Evolutionary conservation across 495 filamentous ascomycete species (phyloP), one percentile per base, ranked within the genome.

Genomic region (Cetradonia linearis): DNA sequence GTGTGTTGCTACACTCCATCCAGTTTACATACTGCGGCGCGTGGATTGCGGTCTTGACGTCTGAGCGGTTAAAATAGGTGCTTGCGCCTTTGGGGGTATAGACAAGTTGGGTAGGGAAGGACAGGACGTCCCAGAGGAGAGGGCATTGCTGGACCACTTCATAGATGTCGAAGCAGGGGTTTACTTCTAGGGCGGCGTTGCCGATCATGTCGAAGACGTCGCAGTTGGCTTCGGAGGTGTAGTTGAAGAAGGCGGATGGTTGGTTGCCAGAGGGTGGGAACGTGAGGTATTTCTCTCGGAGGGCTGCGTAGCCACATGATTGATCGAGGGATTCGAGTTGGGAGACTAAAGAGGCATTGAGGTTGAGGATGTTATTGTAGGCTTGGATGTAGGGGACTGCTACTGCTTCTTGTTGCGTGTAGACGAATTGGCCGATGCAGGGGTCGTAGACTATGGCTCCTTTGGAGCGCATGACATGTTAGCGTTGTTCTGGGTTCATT

Each of bases 91-190:
- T 62, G 8, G 77, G 70, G 25, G 62, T 47, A 61, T 76, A 77
- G 54, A 63, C 66, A 5, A 76, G 68, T 1, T 68, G 69, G 16
- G 70, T 72, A 6, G 76, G 76, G 64, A 76, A 74, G 20, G 72
- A 78, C 20, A 81, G 69, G 3, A 79, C 75, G 58, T 80, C 78
- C 74, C 75, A 74, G 13, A 69, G 70, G 16, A 69, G 61, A 2
- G 74, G 76, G 62, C 72, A 76, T 60, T 73, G 76, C 34, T 71
- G 69, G 63, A 69, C 76, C 61, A 81, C 71, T 55, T 79, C 72
- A 68, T 83, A 84, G 25, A 83, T 67, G 61, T 84, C 77, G 69
- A 81, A 86, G 70, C 83, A 86, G 0, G 83, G 81, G 67, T 85
- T 84, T 36, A 71, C 64, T 2, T 67, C 66, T 30, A 77, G 63